Evolutionary conservation across 2,329 filamentous ascomycete genomes (phyloP), one percentile per base, ranked within the genome.

Genomic region (Colletotrichum plurivorum): DNA sequence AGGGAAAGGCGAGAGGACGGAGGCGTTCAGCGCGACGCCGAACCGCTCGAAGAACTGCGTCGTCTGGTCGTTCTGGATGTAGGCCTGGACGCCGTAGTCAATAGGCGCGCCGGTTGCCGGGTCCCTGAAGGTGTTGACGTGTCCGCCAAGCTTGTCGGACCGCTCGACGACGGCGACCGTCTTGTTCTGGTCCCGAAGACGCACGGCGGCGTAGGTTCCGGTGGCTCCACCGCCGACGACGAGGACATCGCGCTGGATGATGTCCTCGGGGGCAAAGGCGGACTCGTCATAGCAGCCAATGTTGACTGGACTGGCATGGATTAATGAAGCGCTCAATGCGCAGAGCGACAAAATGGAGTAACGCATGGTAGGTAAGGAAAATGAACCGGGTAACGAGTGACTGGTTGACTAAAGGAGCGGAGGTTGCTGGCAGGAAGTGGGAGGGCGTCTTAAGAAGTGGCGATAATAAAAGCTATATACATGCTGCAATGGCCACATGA

Each of bases 141-240:
- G 84, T 2, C 86, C 85, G 13, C 86, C 86, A 25, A 71, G 53
- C 13, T 20, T 63, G 12, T 68, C 63, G 12, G 46, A 10, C 1
- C 41, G 52, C 27, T 87, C 85, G 59, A 89, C 81, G 36, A 89
- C 76, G 5, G 87, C 74, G 0, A 84, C 81, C 1, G 77, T 83
- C 70, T 84, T 81, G 22, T 81, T 78, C 52, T 87, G 84, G 22
- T 87, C 84, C 2, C 83, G 84, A n/a, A 89, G 81, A 41, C 78
- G 77, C 31, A 81, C 79, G 31, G 86, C 80, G 15, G 82, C 80
- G 46, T 82, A 81, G 1, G 88, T 79, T n/a, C 87, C 86, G 2
- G 84, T 82, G 3, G 86, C 85, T 2, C 87, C 87, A 52, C 84
- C 85, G 46, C 87, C 87, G 43, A 88, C 80, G 70, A 89, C 79